phyloP scores from a whole-genome alignment of 2,329 filamentous ascomycete genomes.

The Cordyceps cateniannulata region DNA sequence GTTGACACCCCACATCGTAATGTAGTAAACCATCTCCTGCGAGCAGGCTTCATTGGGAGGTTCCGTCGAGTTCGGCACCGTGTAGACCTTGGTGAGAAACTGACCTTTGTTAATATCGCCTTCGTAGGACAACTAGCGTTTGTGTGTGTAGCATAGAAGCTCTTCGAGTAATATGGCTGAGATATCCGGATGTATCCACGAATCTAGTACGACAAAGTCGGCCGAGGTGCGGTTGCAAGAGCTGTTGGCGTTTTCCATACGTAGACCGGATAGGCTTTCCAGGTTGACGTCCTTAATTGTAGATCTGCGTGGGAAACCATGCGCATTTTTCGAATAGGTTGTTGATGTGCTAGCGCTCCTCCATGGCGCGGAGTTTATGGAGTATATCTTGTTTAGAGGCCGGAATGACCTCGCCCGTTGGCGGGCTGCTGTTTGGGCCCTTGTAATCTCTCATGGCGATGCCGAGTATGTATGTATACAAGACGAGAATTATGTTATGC shows the following conservation, averaged over 20 bases:
- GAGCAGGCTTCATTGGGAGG: not conserved
- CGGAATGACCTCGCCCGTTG: not conserved
- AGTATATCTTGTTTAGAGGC: not conserved
- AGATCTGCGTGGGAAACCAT: not conserved
- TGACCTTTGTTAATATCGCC: not conserved
- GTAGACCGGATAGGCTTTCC: not conserved
- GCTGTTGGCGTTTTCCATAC: not conserved
- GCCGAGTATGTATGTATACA: not conserved
- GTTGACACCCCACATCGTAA: not conserved
- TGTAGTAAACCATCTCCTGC: not conserved
- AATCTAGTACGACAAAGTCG: not conserved
- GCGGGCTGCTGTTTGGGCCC: not conserved
- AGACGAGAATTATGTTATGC: too few relatives aligned
- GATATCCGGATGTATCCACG: not conserved
- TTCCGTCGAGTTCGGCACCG: not conserved
- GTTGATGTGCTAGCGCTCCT: not conserved
- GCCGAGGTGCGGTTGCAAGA: conserved; percentile 3
- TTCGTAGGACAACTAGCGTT: not conserved
- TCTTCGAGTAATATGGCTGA: not conserved
- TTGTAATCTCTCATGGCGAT: not conserved
- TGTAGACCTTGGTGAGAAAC: not conserved
- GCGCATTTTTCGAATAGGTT: not conserved
- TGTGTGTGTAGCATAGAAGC: not conserved
- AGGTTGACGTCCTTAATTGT: too few relatives aligned
- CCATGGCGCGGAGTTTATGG: not conserved